Percentiles rank a stretch among this genome's conserved stretches.
Evolutionary conservation across 192 early-diverging fungal genomes (phyloP).

Genomic region (Coemansia sp.): DNA sequence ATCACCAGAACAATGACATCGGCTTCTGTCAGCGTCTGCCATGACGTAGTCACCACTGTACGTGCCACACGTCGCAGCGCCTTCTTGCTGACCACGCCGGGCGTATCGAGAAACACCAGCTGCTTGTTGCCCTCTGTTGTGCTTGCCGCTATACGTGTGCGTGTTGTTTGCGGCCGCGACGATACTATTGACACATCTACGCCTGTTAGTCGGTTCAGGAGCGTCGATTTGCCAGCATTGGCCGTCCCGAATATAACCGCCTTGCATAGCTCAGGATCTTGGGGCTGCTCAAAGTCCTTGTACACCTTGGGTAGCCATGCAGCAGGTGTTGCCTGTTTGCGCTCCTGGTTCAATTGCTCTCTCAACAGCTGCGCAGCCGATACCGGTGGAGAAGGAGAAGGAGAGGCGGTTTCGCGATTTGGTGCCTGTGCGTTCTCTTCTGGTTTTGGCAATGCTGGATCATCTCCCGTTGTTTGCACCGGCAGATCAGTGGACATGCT

Average conservation of each 20-base stretch:
- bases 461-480: no score
- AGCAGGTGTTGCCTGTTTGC: constrained; percentile 8
- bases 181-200: constrained; percentile 66
- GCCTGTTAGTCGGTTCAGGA: constrained; percentile 67
- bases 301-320: constrained; percentile 43
- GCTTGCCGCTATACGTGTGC: constrained; percentile 63
- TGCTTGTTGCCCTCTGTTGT: constrained; percentile 61
- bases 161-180: constrained; percentile 68
- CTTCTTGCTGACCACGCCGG: constrained; percentile 44
- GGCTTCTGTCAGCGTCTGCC: constrained; percentile 44
- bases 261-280: constrained; percentile 60
- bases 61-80: constrained; percentile 36
- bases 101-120: constrained; percentile 58
- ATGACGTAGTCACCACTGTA: constrained; percentile 42
- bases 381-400: no score
- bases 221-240: constrained; percentile 78
- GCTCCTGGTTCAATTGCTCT: constrained; percentile 1
- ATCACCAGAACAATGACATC: constrained; percentile 28
- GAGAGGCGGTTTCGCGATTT: no score
- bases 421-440: no score
- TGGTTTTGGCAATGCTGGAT: no score
- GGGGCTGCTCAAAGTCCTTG: constrained; percentile 58
- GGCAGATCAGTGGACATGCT: neutral
- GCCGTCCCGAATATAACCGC: constrained; percentile 67
- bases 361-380: neutral